Conservation (phyloP, 495 filamentous ascomycete genomes). For the Penicillium bovifimosum region DNA sequence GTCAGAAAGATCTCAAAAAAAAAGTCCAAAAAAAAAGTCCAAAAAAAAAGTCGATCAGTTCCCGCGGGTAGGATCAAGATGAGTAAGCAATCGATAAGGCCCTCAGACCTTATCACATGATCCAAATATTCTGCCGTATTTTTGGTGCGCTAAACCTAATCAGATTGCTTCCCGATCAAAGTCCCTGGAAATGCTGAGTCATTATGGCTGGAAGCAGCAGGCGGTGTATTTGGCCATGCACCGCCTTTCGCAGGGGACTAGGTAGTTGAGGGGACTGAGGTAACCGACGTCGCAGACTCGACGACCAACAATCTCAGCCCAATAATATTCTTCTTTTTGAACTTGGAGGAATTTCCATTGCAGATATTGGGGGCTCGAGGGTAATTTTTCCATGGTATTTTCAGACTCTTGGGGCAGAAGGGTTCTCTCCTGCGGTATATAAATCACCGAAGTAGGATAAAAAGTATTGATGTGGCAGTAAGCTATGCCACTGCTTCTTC, state of each 20-base stretch:
- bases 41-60: conserved; percentile 1
- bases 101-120: too few species aligned
- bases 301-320: too few species aligned
- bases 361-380: neutral
- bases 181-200: too few species aligned
- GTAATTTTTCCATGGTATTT: neutral
- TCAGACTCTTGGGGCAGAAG: neutral
- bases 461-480: neutral
- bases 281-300: neutral
- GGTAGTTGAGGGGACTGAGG: too few species aligned
- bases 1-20: neutral
- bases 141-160: too few species aligned
- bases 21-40: neutral
- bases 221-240: too few species aligned
- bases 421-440: neutral
- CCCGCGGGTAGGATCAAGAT: neutral
- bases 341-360: neutral
- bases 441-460: neutral
- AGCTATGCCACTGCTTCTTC: conserved; percentile 5
- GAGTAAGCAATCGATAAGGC: conserved; percentile 17
- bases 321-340: neutral
- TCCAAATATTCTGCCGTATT: too few species aligned
- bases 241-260: too few species aligned
- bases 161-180: too few species aligned
- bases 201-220: too few species aligned